Percentiles rank a stretch among this genome's conserved stretches.
Evolutionary conservation across 371 early-diverging fungal species (phyloP).

Genomic region (Lichtheimia corymbifera): DNA sequence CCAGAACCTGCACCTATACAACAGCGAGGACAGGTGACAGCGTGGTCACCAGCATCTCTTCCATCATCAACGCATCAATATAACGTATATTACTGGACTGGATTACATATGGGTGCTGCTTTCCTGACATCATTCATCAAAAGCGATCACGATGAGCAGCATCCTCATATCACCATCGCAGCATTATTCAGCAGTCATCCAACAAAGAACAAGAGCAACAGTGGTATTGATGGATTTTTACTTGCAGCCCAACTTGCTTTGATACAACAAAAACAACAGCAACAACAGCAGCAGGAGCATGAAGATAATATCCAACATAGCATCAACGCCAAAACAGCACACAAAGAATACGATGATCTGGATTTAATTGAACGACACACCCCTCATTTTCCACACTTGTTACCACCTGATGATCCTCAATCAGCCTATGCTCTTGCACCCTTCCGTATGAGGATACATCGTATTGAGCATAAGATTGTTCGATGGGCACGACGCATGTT

Average conservation of each 20-base stretch:
- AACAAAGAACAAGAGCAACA: background rate
- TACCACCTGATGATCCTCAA: constrained; percentile 41
- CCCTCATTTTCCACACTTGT: constrained; percentile 43
- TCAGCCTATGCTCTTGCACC: constrained; percentile 39
- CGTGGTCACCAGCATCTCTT: too few species aligned
- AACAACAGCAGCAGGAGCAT: constrained; percentile 1
- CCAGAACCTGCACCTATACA: background rate
- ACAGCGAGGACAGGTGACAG: background rate
- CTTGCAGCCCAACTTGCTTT: constrained; percentile 10
- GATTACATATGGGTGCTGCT: constrained; percentile 42
- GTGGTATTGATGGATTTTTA: constrained; percentile 14
- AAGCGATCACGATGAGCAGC: background rate
- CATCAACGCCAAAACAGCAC: too few species aligned
- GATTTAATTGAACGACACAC: constrained; percentile 5
- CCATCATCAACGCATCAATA: background rate
- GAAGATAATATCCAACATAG: background rate
- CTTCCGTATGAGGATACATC: constrained; percentile 25
- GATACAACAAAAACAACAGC: constrained; percentile 13
- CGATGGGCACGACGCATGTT: constrained; percentile 35
- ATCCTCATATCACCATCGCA: background rate
- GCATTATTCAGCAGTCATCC: background rate
- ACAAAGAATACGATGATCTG: too few species aligned
- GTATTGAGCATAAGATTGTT: constrained; percentile 35
- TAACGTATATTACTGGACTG: constrained; percentile 22
- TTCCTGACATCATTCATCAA: constrained; percentile 39